phyloP scores from a whole-genome alignment of 2,329 filamentous ascomycete species.

The Paraphaeosphaeria minitans region DNA sequence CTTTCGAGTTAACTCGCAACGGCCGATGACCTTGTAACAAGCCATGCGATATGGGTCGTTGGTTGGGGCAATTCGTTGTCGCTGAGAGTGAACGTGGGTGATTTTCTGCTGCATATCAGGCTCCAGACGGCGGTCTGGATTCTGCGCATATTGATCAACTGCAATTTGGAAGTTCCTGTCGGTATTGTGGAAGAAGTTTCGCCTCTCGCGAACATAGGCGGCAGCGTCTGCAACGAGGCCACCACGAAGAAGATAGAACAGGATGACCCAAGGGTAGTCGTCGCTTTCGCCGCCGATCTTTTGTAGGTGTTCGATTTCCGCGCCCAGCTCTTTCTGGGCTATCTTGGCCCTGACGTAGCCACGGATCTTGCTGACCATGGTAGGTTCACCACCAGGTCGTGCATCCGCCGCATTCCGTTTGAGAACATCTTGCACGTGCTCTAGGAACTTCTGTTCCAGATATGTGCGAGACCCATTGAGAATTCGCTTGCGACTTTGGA shows the following conservation, averaged over 20 bases:
- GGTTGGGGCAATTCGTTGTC: slow-evolving; percentile 80
- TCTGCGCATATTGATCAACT: slow-evolving; percentile 80
- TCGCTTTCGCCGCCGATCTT: slow-evolving; percentile 65
- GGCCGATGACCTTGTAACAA: slow-evolving; percentile 96
- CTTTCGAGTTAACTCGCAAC: slow-evolving; percentile 64
- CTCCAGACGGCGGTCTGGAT: slow-evolving; percentile 75
- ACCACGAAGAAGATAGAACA: slow-evolving; percentile 88
- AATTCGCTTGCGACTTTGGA: slow-evolving; percentile 77
- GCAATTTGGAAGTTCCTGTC: slow-evolving; percentile 91
- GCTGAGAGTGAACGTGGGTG: slow-evolving; percentile 86
- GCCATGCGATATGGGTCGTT: slow-evolving; percentile 95
- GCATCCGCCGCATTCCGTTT: slow-evolving; percentile 86
- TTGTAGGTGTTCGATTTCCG: slow-evolving; percentile 80
- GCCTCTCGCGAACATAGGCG: slow-evolving; percentile 81
- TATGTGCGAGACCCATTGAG: slow-evolving; percentile 78
- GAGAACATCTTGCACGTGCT: slow-evolving; percentile 76
- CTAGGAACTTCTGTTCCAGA: slow-evolving; percentile 80
- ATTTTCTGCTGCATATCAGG: slow-evolving; percentile 84
- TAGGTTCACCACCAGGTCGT: slow-evolving; percentile 85
- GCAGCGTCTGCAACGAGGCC: slow-evolving; percentile 85
- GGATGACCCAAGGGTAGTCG: slow-evolving; percentile 90
- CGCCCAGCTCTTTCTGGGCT: slow-evolving; percentile 80
- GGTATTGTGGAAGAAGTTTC: slow-evolving; percentile 83
- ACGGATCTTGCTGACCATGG: slow-evolving; percentile 86
- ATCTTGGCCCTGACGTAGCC: slow-evolving; percentile 86